Conservation (phyloP, 108 stramenopile genomes). For the Nitzschia palea region DNA sequence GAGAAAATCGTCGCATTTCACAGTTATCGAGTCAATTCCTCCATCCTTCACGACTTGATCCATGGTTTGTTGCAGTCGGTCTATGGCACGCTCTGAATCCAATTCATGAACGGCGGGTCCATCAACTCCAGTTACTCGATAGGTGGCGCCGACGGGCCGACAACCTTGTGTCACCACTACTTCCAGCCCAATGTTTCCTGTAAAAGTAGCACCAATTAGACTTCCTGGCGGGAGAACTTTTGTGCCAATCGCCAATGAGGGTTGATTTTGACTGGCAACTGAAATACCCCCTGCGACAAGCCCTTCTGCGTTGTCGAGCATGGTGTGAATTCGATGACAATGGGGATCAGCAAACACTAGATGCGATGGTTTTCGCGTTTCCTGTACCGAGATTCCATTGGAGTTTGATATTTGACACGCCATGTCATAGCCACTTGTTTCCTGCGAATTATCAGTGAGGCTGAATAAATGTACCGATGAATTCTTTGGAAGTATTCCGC, state of each 20-base stretch:
- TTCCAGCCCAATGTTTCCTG: slow-evolving; percentile 24
- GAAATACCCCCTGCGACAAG: slow-evolving; percentile 36
- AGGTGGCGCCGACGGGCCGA: slow-evolving; percentile 31
- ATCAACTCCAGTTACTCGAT: slow-evolving; percentile 8
- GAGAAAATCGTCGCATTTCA: background rate
- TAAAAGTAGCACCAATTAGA: slow-evolving; percentile 14
- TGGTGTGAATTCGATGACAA: background rate
- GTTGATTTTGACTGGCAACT: slow-evolving; percentile 5
- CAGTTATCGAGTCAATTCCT: background rate
- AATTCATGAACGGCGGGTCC: slow-evolving; percentile 19
- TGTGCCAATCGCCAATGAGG: slow-evolving; percentile 24
- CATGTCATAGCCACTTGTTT: background rate
- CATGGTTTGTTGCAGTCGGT: slow-evolving; percentile 10
- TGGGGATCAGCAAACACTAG: slow-evolving; percentile 25
- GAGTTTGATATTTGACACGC: too few relatives aligned
- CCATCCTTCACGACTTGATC: background rate
- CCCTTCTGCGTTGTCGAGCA: background rate
- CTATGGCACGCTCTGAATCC: slow-evolving; percentile 1
- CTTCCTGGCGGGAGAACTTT: slow-evolving; percentile 20
- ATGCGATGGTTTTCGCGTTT: slow-evolving; percentile 3
- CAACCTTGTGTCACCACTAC: slow-evolving; percentile 25
- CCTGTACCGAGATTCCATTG: background rate
- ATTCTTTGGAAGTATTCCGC: background rate
- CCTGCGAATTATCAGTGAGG: background rate
- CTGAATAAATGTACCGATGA: slow-evolving; percentile 1